Evolutionary conservation across 1,284 basidiomycete species (phyloP).

Genomic region (Ustilago vetiveriae): DNA sequence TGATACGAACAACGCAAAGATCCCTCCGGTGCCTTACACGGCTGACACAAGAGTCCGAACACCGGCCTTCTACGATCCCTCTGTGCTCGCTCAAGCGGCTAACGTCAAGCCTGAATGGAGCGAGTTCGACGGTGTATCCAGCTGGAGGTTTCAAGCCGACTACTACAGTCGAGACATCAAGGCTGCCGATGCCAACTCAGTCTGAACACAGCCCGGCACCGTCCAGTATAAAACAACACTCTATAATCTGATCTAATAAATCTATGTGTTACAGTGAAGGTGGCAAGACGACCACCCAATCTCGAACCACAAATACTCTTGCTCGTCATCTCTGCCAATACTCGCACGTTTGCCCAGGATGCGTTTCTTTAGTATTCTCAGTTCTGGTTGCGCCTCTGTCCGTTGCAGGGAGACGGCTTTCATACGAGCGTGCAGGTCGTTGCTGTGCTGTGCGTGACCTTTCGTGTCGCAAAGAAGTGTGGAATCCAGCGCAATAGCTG

Average conservation of each 20-base stretch:
- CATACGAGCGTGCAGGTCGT: conserved; percentile 31
- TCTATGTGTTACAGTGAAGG: background rate
- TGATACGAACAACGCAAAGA: conserved; percentile 17
- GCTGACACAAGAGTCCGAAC: conserved; percentile 19
- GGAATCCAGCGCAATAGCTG: conserved; percentile 5
- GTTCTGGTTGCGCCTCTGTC: background rate
- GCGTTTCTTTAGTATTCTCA: conserved; percentile 21
- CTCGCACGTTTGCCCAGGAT: conserved; percentile 32
- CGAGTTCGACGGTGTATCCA: conserved; percentile 29
- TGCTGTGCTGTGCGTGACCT: conserved; percentile 13
- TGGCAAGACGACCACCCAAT: conserved; percentile 22
- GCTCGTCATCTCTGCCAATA: conserved; percentile 43
- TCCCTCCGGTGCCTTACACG: conserved; percentile 33
- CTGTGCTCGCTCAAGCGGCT: conserved; percentile 6
- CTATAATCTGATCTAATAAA: background rate
- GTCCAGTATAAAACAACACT: background rate
- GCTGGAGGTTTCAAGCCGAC: conserved; percentile 39
- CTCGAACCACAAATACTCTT: conserved; percentile 49
- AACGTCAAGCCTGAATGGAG: conserved; percentile 29
- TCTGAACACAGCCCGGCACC: background rate
- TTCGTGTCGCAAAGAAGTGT: background rate
- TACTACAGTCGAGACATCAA: conserved; percentile 34
- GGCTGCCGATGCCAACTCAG: conserved; percentile 20
- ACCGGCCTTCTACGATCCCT: conserved; percentile 36
- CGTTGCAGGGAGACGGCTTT: conserved; percentile 7